Base-by-base conservation (phyloP, 1,284 basidiomycete genomes). In the Grifola frondosa region DNA sequence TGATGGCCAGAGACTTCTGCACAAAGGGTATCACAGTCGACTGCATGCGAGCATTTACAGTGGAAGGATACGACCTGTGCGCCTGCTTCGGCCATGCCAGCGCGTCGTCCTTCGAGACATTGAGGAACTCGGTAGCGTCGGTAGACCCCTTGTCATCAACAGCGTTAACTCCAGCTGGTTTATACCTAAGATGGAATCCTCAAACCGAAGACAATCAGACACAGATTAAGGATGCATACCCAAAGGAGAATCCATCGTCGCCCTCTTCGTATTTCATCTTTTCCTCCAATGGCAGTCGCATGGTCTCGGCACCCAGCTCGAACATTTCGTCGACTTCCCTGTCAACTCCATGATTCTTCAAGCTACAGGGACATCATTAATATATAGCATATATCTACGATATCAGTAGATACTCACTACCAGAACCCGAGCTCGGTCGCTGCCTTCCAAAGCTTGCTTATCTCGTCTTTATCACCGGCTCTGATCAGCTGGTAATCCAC, bases 291-390 rank as follows among this genome's bases (percentile, higher is more conserved):
- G 66, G 60, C 0, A 69, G 51, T 0, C 37, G 40, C 46, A 69
- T 62, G 0, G 62, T 67, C 34, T 63, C 59, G 10, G 52, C 46
- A 6, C 67, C 67, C 56, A 66, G 56, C 6, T 57, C 59, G 32
- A 68, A 67, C 61, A 69, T 66, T 4, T 50, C 52, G 12, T 62
- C 54, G 3, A 62, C 61, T 25, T 59, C 58, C 10, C 40, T 49
- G 12, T 67, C 63, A 13, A 57, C 57, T 4, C 61, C 65, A 42
- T 67, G 62, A 42, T 69, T 67, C 50, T 64, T 63, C 26, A 64
- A 38, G 37, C 63, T 64, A 23, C 3, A 19, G 13, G 2, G 28
- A 15, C 11, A 12, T 31, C n/a, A 25, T 28, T 22, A 15, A 15
- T 15, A n/a, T 17, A 29, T 16, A 24, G 7, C 15, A 11, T 6